Evolutionary conservation across 306 rosid genomes (phyloP), one percentile per base, ranked within the genome.

Genomic region (Cicer yamashitae): DNA sequence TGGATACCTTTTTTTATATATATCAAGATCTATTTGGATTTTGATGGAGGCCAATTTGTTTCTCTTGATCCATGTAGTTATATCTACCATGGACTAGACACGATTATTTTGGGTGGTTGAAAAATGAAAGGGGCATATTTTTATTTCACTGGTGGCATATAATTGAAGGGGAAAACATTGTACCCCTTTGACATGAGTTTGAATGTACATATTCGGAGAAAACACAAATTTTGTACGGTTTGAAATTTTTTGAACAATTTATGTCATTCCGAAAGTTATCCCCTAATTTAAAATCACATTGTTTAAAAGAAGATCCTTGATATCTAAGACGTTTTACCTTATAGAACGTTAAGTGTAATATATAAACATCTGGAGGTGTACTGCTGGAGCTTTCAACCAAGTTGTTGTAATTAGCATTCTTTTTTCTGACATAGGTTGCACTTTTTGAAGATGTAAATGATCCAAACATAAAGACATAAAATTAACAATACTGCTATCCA

Each of bases 401-500:
- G 37, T 4, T 30, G 5, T 0, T 30, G 5, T 46, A 51, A 13
- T 14, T 13, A 50, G 46, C 44, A 58, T 59, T 59, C 7, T 44
- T 59, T 60, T 71, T 50, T 30, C 74, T 69, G 38, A 52, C 14
- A 52, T 43, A 60, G 15, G 45, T 56, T 48, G 13, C 59, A 48
- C 34, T 3, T 77, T 66, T 77, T 1, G 64, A 45, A 41, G 15
- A 72, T 12, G 79, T 46, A 71, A 81, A 81, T 56, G 20, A 64
- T 45, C 71, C 62, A 18, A 10, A 63, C 44, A 57, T 44, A 43
- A 70, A 76, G 7, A 62, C 50, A 59, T 69, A 81, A 40, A 56
- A 62, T 1, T 4, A 20, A 47, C 40, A 70, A 62, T 6, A 44
- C 34, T 13, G 67, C 41, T 34, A 30, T 60, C 20, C 34, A 13